Evolutionary conservation across 441 rosid genomes (phyloP).

Genomic region (Geranium incanum): DNA sequence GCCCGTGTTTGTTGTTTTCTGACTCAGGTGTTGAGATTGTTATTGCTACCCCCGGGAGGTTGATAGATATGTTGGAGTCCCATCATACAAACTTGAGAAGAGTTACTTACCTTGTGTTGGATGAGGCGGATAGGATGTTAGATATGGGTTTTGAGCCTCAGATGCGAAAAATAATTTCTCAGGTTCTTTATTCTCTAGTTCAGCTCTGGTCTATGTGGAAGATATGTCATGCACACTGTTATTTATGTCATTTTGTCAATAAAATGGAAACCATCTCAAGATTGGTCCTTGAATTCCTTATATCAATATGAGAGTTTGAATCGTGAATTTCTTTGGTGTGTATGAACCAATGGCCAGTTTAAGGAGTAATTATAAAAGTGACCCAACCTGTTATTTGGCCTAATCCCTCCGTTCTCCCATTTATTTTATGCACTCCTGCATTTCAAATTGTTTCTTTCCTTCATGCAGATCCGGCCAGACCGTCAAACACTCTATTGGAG

Average conservation of each 20-base stretch:
- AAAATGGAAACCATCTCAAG: background rate
- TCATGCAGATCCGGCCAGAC: conserved; percentile 79
- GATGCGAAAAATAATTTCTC: conserved; percentile 77
- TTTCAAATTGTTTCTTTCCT: background rate
- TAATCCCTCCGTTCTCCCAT: background rate
- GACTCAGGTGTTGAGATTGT: conserved; percentile 62
- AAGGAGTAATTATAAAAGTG: background rate
- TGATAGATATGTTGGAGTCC: conserved; percentile 89
- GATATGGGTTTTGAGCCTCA: conserved; percentile 99
- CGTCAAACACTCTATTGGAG: conserved; percentile 96
- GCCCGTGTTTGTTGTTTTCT: background rate
- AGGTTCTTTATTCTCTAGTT: conserved; percentile 35
- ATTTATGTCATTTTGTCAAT: background rate
- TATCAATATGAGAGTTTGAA: background rate
- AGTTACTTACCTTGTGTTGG: conserved; percentile 93
- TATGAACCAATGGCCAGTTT: background rate
- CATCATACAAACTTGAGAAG: conserved; percentile 73
- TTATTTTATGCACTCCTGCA: background rate
- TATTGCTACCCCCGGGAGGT: conserved; percentile 96
- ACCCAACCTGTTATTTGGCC: background rate
- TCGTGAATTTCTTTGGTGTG: background rate
- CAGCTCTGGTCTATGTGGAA: background rate
- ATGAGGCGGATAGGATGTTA: conserved; percentile 96
- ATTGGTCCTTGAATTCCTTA: background rate
- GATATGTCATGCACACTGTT: background rate